A percentile compares a stretch with the other conserved stretches of the same genome.
phyloP scores from a whole-genome alignment of 129 eudicot genomes.

The Flaveria linearis region DNA sequence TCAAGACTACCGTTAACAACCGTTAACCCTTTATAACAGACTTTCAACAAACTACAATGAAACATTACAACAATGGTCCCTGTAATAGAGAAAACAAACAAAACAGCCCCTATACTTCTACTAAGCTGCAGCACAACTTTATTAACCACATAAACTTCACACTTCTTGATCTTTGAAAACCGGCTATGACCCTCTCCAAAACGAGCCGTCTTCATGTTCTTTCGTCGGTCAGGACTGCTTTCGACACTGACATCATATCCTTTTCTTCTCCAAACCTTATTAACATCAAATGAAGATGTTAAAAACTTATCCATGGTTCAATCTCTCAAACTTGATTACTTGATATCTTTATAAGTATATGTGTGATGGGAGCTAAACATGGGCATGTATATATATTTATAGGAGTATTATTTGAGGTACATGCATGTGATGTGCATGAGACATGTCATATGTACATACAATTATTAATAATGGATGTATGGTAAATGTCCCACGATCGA shows the following conservation, averaged over 20 bases:
- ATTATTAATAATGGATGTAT: conserved; percentile 8
- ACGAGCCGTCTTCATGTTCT: conserved; percentile 34
- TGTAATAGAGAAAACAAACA: no score
- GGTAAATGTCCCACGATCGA: conserved; percentile 16
- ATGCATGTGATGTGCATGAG: conserved; percentile 28
- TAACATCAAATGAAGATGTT: conserved; percentile 33
- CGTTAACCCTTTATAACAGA: no score
- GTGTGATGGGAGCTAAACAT: conserved; percentile 15
- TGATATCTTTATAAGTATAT: background rate
- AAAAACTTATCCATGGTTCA: conserved; percentile 22
- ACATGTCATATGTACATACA: background rate
- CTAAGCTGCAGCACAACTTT: no score
- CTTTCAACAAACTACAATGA: no score
- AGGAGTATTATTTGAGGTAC: conserved; percentile 19
- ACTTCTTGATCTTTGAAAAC: conserved; percentile 36
- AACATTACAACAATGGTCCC: no score
- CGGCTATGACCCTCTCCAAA: conserved; percentile 31
- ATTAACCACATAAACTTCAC: no score
- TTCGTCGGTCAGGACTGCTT: conserved; percentile 27
- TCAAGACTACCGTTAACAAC: no score
- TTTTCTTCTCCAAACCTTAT: conserved; percentile 43
- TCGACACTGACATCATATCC: conserved; percentile 19
- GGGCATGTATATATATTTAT: conserved; percentile 5
- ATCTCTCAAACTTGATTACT: background rate
- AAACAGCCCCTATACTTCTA: no score